Evolutionary conservation across 2,329 filamentous ascomycete species (phyloP).

Genomic region (Cercospora sesami): DNA sequence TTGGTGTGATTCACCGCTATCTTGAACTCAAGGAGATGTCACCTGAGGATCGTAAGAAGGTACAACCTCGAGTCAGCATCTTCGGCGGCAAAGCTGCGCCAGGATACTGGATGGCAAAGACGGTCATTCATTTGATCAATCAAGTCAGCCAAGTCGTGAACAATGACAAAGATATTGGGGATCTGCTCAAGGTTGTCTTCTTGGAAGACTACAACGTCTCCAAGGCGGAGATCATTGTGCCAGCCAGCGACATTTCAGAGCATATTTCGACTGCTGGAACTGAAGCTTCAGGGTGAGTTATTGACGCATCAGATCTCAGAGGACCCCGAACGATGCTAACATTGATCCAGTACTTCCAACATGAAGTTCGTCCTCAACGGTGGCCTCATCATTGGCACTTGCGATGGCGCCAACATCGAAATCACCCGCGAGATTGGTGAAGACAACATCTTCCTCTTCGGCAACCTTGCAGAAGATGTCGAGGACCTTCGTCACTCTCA

Average conservation of each 20-base stretch:
- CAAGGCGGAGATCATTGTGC: slow-evolving; percentile 95
- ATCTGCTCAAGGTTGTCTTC: slow-evolving; percentile 95
- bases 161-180: slow-evolving; percentile 85
- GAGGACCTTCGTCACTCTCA: slow-evolving; percentile 92
- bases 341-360: slow-evolving; percentile 72
- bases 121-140: slow-evolving; percentile 88
- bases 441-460: slow-evolving; percentile 97
- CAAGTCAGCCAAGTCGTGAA: slow-evolving; percentile 87
- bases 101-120: slow-evolving; percentile 99
- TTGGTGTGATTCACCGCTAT: slow-evolving; percentile 94
- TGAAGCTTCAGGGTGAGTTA: slow-evolving; percentile 61
- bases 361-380: slow-evolving; percentile 99
- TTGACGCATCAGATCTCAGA: neutral
- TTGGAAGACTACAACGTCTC: slow-evolving; percentile 98
- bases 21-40: slow-evolving; percentile 83
- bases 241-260: slow-evolving; percentile 94
- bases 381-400: slow-evolving; percentile 94
- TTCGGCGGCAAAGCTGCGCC: slow-evolving; percentile 98
- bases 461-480: slow-evolving; percentile 91
- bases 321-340: neutral
- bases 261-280: slow-evolving; percentile 98
- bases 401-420: slow-evolving; percentile 89
- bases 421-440: slow-evolving; percentile 97
- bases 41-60: slow-evolving; percentile 80
- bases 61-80: slow-evolving; percentile 84